Base-by-base conservation (phyloP, 495 filamentous ascomycete genomes). In the Astrothelium macrocarpum region DNA sequence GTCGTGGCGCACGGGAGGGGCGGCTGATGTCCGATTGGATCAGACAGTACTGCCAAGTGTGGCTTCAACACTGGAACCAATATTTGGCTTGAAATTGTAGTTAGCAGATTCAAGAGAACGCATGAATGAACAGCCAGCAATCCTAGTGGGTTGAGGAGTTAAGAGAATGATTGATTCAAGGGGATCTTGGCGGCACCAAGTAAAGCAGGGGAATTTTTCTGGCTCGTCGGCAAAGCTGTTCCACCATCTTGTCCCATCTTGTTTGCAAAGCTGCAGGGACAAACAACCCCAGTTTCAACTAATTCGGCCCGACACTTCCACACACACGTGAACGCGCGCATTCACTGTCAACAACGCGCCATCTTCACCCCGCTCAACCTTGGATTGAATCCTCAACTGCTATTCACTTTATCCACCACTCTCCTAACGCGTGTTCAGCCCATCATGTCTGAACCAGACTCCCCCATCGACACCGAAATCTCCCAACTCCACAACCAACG, bases 391-490 rank as follows among this genome's bases (percentile, higher is more conserved):
- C n/a, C n/a, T n/a, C n/a, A n/a, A n/a, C n/a, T n/a, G n/a, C n/a
- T n/a, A n/a, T n/a, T n/a, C n/a, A n/a, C n/a, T n/a, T n/a, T n/a
- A n/a, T n/a, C n/a, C n/a, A n/a, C n/a, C n/a, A n/a, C n/a, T n/a
- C n/a, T n/a, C n/a, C n/a, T n/a, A n/a, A n/a, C n/a, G n/a, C n/a
- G n/a, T n/a, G n/a, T n/a, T n/a, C n/a, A n/a, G n/a, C n/a, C n/a
- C n/a, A n/a, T n/a, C n/a, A n/a, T n/a, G n/a, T n/a, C n/a, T n/a
- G n/a, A n/a, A n/a, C n/a, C n/a, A n/a, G n/a, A n/a, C 36, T 68
- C 72, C 62, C 67, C 72, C 23, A 69, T 80, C 20, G 79, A 81
- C 68, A 67, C 66, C 2, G 79, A 81, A 32, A 79, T 82, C 61
- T 60, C 67, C 53, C 68, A 74, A 36, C 77, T 81, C 10, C 77